Evolutionary conservation across 2,329 filamentous ascomycete genomes (phyloP).

Genomic region (Curvularia sp.): DNA sequence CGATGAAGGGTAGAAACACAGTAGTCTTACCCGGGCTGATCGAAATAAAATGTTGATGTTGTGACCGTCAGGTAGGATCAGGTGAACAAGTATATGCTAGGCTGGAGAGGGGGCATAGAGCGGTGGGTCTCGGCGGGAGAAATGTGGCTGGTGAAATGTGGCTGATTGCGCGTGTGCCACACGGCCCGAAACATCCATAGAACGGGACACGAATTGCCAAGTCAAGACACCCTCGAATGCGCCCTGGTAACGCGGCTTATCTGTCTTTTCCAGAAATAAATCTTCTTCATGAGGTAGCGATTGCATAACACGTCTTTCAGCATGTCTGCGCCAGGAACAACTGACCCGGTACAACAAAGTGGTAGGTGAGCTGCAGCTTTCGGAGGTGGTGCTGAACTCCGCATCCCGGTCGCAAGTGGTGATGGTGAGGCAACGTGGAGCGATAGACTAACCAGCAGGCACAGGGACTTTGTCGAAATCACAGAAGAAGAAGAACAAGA

Average conservation of each 20-base stretch:
- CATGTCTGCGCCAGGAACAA: constrained; percentile 41
- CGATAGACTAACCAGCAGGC: constrained; percentile 26
- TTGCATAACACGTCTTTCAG: constrained; percentile 18
- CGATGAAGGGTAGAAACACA: background rate
- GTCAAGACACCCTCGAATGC: constrained; percentile 37
- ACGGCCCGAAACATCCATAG: constrained; percentile 37
- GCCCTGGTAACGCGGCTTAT: constrained; percentile 27
- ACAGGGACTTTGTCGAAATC: constrained; percentile 45
- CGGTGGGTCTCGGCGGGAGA: background rate
- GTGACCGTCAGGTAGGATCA: background rate
- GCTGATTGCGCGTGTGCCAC: constrained; percentile 35
- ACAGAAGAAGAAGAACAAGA: constrained; percentile 53
- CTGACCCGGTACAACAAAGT: constrained; percentile 43
- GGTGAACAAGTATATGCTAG: background rate
- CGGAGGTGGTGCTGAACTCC: constrained; percentile 22
- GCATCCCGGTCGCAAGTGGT: constrained; percentile 7
- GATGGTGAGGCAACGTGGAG: constrained; percentile 3
- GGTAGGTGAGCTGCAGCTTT: constrained; percentile 45
- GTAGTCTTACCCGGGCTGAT: background rate
- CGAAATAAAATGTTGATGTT: background rate
- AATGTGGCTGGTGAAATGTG: constrained; percentile 37
- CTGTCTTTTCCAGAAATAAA: background rate
- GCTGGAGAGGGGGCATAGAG: background rate
- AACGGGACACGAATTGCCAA: constrained; percentile 49
- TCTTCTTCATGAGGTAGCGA: constrained; percentile 17